Percentiles rank a stretch among this genome's conserved stretches.
Conservation (phyloP, 2,329 filamentous ascomycete genomes). For the Cordyceps cateniannulata region DNA sequence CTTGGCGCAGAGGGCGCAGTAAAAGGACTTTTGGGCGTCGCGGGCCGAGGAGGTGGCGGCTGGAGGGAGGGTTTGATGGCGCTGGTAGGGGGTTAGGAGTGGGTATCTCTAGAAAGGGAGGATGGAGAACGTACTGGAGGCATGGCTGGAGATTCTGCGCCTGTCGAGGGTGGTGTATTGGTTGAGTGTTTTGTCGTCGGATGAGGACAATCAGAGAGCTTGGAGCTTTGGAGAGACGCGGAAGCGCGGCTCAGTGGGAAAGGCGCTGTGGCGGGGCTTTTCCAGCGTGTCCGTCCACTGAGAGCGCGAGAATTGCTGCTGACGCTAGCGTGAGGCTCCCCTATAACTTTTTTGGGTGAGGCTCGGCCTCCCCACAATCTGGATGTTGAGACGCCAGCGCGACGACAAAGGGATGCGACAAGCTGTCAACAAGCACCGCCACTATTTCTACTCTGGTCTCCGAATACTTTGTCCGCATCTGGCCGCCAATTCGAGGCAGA, state of each 20-base stretch:
- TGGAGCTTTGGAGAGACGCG: background rate
- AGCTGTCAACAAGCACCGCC: background rate
- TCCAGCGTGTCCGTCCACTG: background rate
- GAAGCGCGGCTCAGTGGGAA: background rate
- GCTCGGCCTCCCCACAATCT: background rate
- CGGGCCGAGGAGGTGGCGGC: constrained; percentile 60
- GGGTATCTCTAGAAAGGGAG: background rate
- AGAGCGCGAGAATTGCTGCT: background rate
- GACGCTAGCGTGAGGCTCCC: background rate
- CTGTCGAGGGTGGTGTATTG: background rate
- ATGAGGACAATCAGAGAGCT: background rate
- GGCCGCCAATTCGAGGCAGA: background rate
- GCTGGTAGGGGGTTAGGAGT: constrained; percentile 38
- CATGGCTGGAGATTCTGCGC: background rate
- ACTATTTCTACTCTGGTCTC: background rate
- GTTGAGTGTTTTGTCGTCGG: background rate
- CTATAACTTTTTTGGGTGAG: constrained; percentile 3
- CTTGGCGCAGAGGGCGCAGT: constrained; percentile 83
- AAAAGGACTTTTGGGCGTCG: constrained; percentile 73
- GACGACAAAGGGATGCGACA: background rate
- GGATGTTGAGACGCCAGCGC: background rate
- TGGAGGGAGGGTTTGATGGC: constrained; percentile 51
- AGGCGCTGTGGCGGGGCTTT: background rate
- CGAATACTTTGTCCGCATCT: background rate
- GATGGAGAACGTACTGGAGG: background rate